These are phyloP conservation scores for Tulasnella sp. DNA, from an alignment of 768 basidiomycete species.

Conservation along the genomic window DNA sequence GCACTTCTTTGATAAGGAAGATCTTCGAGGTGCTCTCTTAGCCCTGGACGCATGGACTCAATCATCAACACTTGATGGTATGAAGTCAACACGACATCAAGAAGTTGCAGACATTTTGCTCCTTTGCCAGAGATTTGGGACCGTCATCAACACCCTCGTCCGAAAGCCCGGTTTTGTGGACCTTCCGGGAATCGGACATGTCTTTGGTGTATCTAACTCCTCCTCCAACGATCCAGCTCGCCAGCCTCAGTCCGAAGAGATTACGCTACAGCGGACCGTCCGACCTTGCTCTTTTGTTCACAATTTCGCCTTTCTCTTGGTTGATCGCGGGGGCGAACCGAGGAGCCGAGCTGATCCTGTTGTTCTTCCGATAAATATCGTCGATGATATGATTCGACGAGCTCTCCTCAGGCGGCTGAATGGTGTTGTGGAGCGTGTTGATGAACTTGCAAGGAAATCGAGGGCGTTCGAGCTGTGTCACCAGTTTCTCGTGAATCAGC, in stretches of 20 bases:
- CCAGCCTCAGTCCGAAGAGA: neutral
- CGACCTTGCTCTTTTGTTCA: neutral
- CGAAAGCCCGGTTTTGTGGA: neutral
- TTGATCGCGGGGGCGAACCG: too few species aligned
- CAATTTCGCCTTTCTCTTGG: neutral
- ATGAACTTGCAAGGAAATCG: neutral
- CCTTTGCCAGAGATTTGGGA: neutral
- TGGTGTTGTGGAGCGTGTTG: neutral
- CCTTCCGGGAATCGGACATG: neutral
- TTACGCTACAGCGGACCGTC: too few species aligned
- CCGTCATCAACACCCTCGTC: neutral
- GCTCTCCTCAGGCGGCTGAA: neutral
- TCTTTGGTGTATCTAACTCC: neutral
- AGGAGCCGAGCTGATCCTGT: neutral
- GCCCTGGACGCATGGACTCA: neutral
- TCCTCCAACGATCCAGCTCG: neutral
- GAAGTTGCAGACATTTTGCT: neutral
- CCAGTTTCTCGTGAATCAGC: neutral
- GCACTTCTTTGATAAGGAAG: neutral
- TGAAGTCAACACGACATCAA: neutral
- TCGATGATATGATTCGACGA: neutral
- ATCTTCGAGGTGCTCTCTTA: neutral
- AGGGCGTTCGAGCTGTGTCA: neutral
- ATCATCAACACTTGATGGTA: neutral
- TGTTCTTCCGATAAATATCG: neutral